Evolutionary conservation across 2,329 filamentous ascomycete species (phyloP).

Genomic region (Colletotrichum euphorbiae): DNA sequence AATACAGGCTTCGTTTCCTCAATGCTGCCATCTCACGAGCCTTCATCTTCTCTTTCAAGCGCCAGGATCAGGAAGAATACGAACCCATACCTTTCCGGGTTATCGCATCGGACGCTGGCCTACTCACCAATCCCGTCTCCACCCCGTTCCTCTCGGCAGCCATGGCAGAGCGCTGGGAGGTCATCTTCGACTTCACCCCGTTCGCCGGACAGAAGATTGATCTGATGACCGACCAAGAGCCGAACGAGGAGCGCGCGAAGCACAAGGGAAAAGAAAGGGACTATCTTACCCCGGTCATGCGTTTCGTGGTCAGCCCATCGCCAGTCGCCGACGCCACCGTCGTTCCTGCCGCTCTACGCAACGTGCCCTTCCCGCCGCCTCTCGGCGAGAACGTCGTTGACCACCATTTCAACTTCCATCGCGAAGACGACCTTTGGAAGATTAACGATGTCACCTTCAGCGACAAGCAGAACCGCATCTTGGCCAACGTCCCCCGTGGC

Average conservation of each 20-base stretch:
- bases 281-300: constrained; percentile 64
- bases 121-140: constrained; percentile 58
- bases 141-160: constrained; percentile 56
- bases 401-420: constrained; percentile 59
- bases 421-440: constrained; percentile 57
- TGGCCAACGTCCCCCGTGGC: constrained; percentile 60
- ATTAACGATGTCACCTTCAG: constrained; percentile 63
- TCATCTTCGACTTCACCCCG: constrained; percentile 66
- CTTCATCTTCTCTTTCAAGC: constrained; percentile 60
- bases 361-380: constrained; percentile 52
- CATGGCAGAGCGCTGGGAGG: constrained; percentile 69
- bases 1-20: constrained; percentile 68
- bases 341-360: constrained; percentile 49
- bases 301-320: constrained; percentile 58
- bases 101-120: constrained; percentile 65
- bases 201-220: constrained; percentile 62
- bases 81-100: constrained; percentile 60
- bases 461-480: constrained; percentile 59
- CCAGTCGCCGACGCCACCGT: constrained; percentile 51
- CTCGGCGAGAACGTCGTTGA: constrained; percentile 49
- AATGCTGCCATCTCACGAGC: constrained; percentile 60
- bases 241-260: constrained; percentile 39
- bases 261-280: constrained; percentile 58
- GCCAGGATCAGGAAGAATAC: constrained; percentile 43
- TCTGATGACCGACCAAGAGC: constrained; percentile 42